Conservation (phyloP, 768 basidiomycete genomes). For the Cubamyces lactineus region DNA sequence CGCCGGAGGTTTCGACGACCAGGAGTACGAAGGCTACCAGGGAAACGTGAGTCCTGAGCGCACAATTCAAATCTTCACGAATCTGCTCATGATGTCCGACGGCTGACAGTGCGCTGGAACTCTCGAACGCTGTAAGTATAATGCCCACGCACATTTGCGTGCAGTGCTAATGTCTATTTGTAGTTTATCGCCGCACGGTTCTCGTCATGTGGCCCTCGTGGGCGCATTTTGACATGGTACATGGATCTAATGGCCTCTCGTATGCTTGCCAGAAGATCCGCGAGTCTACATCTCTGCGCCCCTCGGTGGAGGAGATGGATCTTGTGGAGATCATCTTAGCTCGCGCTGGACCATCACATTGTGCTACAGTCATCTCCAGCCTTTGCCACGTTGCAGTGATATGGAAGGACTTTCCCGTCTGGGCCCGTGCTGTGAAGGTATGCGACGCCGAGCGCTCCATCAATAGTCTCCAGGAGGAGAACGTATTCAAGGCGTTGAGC, state of each 20-base stretch:
- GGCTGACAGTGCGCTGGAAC: too few relatives aligned
- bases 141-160: too few relatives aligned
- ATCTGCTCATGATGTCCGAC: too few relatives aligned
- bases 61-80: too few relatives aligned
- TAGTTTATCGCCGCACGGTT: constrained; percentile 33
- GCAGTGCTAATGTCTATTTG: background rate
- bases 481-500: too few relatives aligned
- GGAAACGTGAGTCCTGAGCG: constrained; percentile 29
- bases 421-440: too few relatives aligned
- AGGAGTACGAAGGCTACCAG: constrained; percentile 29
- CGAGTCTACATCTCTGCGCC: background rate
- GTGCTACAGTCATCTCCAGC: background rate
- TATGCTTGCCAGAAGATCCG: constrained; percentile 17
- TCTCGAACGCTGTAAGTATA: too few relatives aligned
- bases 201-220: constrained; percentile 33
- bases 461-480: too few relatives aligned
- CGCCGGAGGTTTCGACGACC: constrained; percentile 23
- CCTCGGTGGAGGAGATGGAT: too few relatives aligned
- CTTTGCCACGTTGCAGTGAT: too few relatives aligned
- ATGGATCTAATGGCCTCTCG: background rate
- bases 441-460: too few relatives aligned
- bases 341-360: background rate
- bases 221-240: constrained; percentile 13
- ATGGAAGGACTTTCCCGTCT: too few relatives aligned
- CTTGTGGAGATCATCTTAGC: background rate